Evolutionary conservation across 1,139 yeast genomes (phyloP), one percentile per base, ranked within the genome.

Genomic region (Candida tropicalis): DNA sequence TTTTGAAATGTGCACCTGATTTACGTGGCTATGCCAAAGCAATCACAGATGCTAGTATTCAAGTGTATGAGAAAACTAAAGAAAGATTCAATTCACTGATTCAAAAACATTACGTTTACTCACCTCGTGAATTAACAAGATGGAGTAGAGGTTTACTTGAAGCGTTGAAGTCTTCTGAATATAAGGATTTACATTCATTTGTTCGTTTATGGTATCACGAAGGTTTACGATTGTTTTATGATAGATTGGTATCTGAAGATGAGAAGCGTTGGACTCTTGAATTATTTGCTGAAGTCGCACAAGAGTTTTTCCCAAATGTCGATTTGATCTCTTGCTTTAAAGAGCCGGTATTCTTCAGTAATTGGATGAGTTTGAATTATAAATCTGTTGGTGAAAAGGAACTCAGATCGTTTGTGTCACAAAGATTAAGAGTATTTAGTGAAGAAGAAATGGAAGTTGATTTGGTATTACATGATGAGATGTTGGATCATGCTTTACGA

Each of bases 81-180:
- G 45, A 52, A 0, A 50, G 58, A 3, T 78, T 85, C 53, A 61
- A 71, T 0, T 43, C 65, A 1, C 42, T 48, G 1, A 46, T 55
- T 0, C 77, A 70, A 37, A 66, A 71, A 16, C 95, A 87, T 57
- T 88, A 89, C 56, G 69, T 87, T 1, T 87, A 85, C 58, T 85
- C 96, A 20, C 98, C 99, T 0, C 81, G 98, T 60, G 99, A 93
- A 57, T 71, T 93, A 20, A 89, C 98, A 0, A 68, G 98, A 46
- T 89, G 97, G 96, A 70, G 82, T 2, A 73, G 87, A 47, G 96
- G 97, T n/a, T 63, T 93, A 1, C 73, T 79, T 41, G 79, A 78
- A 39, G 84, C 85, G 0, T 55, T 86, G 10, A 64, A 67, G 43
- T 60, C 73, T 1, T 51, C 66, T 2, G 69, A 68, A 3, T 60